These are phyloP conservation scores for Boletus tylopilopsis DNA, from an alignment of 768 basidiomycete species.

Conservation along the genomic window DNA sequence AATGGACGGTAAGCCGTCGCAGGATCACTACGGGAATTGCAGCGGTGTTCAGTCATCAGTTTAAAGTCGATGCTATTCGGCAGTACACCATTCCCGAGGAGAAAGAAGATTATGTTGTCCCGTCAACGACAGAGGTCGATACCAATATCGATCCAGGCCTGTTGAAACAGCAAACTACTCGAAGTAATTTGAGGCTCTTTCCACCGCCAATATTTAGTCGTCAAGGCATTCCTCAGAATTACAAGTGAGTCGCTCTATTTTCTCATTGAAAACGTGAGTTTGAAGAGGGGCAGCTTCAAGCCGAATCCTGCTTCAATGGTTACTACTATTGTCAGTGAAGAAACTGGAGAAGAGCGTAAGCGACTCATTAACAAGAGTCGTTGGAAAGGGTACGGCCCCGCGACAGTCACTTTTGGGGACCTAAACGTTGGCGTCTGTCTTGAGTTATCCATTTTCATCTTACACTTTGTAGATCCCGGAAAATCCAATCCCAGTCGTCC, in stretches of 20 bases:
- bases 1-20: slow-evolving; percentile 68
- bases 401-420: slow-evolving; percentile 66
- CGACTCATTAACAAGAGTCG: slow-evolving; percentile 81
- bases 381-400: slow-evolving; percentile 82
- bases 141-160: slow-evolving; percentile 54
- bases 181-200: slow-evolving; percentile 68
- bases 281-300: slow-evolving; percentile 54
- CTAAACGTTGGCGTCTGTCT: slow-evolving; percentile 31
- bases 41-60: slow-evolving; percentile 4
- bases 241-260: slow-evolving; percentile 51
- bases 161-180: slow-evolving; percentile 22
- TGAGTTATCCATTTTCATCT: background rate
- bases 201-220: slow-evolving; percentile 90
- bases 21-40: background rate
- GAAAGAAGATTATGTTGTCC: slow-evolving; percentile 55
- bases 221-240: slow-evolving; percentile 72
- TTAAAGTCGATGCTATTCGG: slow-evolving; percentile 66
- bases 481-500: slow-evolving; percentile 57
- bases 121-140: slow-evolving; percentile 25
- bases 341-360: slow-evolving; percentile 77
- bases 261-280: background rate
- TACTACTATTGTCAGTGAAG: slow-evolving; percentile 62
- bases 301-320: slow-evolving; percentile 71
- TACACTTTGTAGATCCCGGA: slow-evolving; percentile 51
- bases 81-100: slow-evolving; percentile 68